Percentiles rank a stretch among this genome's conserved stretches.
These are phyloP conservation scores for Neopestalotiopsis clavispora DNA, from an alignment of 2,329 filamentous ascomycete genomes.

Conservation along the genomic window DNA sequence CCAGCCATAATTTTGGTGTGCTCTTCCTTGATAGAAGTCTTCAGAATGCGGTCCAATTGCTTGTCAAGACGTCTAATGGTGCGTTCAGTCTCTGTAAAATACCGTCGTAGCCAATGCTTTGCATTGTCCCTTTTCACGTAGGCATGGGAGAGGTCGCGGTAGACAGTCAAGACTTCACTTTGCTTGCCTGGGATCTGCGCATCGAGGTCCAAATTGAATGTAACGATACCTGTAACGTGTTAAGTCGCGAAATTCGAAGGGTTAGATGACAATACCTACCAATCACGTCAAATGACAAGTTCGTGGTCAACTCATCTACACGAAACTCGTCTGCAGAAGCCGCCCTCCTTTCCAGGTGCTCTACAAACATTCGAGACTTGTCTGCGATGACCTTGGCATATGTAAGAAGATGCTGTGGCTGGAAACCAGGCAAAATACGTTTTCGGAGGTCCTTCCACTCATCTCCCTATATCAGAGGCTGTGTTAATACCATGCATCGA, in stretches of 20 bases:
- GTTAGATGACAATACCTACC: constrained; percentile 5
- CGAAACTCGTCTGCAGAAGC: constrained; percentile 18
- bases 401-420: constrained; percentile 22
- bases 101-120: constrained; percentile 13
- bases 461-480: constrained; percentile 7
- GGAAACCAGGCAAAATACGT: constrained; percentile 16
- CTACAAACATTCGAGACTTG: constrained; percentile 22
- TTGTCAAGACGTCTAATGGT: constrained; percentile 12
- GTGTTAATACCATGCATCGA: too few relatives aligned
- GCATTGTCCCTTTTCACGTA: constrained; percentile 4
- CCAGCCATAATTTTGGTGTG: constrained; percentile 6
- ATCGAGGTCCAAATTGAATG: constrained; percentile 16
- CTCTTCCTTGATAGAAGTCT: constrained; percentile 16
- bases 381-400: constrained; percentile 22
- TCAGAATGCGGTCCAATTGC: constrained; percentile 12
- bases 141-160: constrained; percentile 10
- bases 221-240: constrained; percentile 10
- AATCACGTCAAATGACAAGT: constrained; percentile 25
- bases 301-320: constrained; percentile 18
- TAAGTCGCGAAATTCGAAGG: background rate
- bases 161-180: constrained; percentile 7
- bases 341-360: constrained; percentile 18
- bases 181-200: constrained; percentile 14
- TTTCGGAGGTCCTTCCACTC: constrained; percentile 17
- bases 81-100: constrained; percentile 13